phyloP scores from a whole-genome alignment of 495 filamentous ascomycete species.

The Podospora pseudoanserina region DNA sequence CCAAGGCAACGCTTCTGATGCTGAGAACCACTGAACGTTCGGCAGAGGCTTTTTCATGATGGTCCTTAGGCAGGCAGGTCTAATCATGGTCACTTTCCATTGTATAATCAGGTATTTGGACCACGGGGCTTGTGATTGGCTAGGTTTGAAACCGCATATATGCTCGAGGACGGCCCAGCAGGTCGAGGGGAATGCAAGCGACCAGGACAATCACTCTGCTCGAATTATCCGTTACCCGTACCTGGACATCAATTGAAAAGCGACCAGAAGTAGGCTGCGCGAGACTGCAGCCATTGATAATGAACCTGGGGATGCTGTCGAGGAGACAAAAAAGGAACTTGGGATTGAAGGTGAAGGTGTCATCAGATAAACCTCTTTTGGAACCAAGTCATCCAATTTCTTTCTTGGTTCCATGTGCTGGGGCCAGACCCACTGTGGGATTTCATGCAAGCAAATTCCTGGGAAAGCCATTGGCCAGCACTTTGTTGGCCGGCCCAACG shows the following conservation, averaged over 20 bases:
- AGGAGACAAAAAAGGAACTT: neutral
- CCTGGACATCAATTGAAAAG: too few relatives aligned
- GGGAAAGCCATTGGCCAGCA: neutral
- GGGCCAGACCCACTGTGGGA: neutral
- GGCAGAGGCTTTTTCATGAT: slow-evolving; percentile 26
- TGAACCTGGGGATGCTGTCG: too few relatives aligned
- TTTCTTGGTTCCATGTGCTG: neutral
- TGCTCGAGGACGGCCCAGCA: neutral
- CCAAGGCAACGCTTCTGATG: slow-evolving; percentile 22
- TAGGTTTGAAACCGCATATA: neutral
- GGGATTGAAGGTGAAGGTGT: neutral
- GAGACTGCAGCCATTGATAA: too few relatives aligned
- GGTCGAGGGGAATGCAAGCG: neutral
- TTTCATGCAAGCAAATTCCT: slow-evolving; percentile 1
- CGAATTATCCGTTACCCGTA: too few relatives aligned
- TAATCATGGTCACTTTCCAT: neutral
- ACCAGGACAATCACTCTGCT: too few relatives aligned
- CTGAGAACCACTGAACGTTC: slow-evolving; percentile 2
- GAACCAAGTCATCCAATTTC: neutral
- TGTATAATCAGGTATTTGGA: neutral
- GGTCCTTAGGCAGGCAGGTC: neutral
- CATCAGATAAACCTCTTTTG: slow-evolving; percentile 18
- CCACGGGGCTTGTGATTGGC: neutral
- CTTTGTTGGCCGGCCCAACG: neutral
- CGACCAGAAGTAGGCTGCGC: too few relatives aligned